Base-by-base conservation (phyloP, 2,329 filamentous ascomycete genomes). In the Metarhizium robertsii region DNA sequence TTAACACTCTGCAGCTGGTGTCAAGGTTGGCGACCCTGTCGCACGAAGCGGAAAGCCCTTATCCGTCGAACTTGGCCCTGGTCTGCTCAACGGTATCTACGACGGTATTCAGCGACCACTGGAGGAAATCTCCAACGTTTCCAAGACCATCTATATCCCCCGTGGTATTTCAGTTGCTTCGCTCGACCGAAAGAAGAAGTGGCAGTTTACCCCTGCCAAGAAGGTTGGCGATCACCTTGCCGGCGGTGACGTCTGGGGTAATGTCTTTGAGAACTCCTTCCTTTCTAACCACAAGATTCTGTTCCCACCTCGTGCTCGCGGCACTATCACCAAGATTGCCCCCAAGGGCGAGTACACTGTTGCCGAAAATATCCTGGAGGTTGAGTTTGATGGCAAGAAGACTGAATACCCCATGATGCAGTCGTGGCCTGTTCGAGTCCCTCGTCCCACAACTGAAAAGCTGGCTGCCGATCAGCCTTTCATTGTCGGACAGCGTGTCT, bases 51-150 rank as follows among this genome's bases (percentile, higher is more conserved):
- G 91, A 73, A 96, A 97, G 81, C 94, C 94, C 61, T 79, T 99
- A 55, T 96, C 94, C 57, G 94, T 99, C 74, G 94, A 99, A 74
- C 87, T 99, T 50, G 94, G 94, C 52, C 94, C 94, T 61, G 94
- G 94, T 70, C 79, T 99, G 72, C 90, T 99, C 83, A 92, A 97
- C 77, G 96, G 94, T 63, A 99, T 99, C 73, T 99, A 97, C 80
- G 94, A 99, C 72, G 94, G 94, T 77, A 99, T 99, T 67, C 94
- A 99, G 74, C 87, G 94, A 69, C 94, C 94, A 52, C 85, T 99
- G 65, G 87, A 87, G 75, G 85, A 83, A 62, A 99, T 99, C 67
- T 79, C 90, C 64, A 77, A 86, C 45, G 74, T 81, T 51, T 85
- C 91, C 53, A 78, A 90, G 68, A 91, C 89, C 73, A 99, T 99